phyloP scores from a whole-genome alignment of 805 yeast genomes.

The Myxozyma nipponensis region DNA sequence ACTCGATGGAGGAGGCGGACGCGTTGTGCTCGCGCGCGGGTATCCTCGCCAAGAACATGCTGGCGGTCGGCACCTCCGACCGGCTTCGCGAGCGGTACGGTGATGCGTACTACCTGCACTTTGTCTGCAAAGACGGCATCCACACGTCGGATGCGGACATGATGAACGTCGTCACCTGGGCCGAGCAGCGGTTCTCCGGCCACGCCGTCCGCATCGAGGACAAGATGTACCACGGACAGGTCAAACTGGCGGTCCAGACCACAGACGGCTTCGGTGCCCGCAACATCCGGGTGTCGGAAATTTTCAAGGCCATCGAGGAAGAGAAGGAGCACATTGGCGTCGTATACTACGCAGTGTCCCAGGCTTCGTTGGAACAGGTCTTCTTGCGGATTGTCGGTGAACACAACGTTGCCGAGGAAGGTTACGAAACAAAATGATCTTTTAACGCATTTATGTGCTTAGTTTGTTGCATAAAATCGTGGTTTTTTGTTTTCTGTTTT shows the following conservation, averaged over 20 bases:
- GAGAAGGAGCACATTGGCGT: slow-evolving; percentile 27
- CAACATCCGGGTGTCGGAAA: slow-evolving; percentile 29
- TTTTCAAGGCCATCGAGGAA: slow-evolving; percentile 26
- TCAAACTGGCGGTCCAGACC: slow-evolving; percentile 33
- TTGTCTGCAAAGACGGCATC: slow-evolving; percentile 34
- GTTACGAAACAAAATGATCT: slow-evolving; percentile 17
- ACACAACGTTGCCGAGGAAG: slow-evolving; percentile 33
- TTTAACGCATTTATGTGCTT: not conserved
- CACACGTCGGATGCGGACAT: slow-evolving; percentile 32
- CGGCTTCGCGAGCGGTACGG: slow-evolving; percentile 34
- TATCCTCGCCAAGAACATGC: slow-evolving; percentile 33
- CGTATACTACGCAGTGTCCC: slow-evolving; percentile 35
- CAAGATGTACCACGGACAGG: slow-evolving; percentile 36
- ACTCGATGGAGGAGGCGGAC: slow-evolving; percentile 42
- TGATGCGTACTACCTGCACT: slow-evolving; percentile 34
- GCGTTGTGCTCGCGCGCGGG: slow-evolving; percentile 39
- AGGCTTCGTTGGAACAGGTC: slow-evolving; percentile 37
- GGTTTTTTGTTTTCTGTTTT: slow-evolving; percentile 1
- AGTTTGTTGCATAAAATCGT: no score
- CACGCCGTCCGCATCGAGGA: slow-evolving; percentile 32
- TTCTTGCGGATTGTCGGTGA: slow-evolving; percentile 35
- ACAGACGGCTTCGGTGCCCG: slow-evolving; percentile 20
- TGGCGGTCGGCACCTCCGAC: slow-evolving; percentile 37
- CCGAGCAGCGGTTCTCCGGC: slow-evolving; percentile 29
- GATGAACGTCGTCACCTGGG: slow-evolving; percentile 30